A percentile compares a stretch with the other conserved stretches of the same genome.
Conservation (phyloP, 257 asterid species). For the Nicotiana noctiflora region DNA sequence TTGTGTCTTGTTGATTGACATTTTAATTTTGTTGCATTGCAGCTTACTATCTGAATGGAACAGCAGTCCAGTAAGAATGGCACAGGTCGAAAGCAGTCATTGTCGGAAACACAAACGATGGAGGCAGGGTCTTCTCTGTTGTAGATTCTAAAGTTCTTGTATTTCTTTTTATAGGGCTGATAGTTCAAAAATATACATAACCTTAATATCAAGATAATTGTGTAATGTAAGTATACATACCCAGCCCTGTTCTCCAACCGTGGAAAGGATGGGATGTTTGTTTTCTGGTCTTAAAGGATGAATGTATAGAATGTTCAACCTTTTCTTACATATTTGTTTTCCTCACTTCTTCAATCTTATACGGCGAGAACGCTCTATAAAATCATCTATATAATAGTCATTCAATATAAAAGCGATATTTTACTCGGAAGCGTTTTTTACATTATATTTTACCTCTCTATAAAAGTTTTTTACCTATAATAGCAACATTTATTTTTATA, state of each 20-base stretch:
- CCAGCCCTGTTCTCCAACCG: constrained; percentile 23
- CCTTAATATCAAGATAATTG: not conserved
- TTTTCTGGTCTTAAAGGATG: constrained; percentile 15
- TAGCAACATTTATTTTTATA: no score
- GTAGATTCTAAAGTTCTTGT: constrained; percentile 49
- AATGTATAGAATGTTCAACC: constrained; percentile 11
- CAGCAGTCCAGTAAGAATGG: constrained; percentile 89
- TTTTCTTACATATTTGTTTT: constrained; percentile 7
- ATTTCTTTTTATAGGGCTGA: not conserved
- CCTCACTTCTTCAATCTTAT: not conserved
- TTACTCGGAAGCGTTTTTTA: no score
- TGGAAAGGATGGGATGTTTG: constrained; percentile 19
- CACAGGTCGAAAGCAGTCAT: constrained; percentile 42
- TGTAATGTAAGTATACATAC: constrained; percentile 33
- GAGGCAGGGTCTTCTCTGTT: constrained; percentile 74
- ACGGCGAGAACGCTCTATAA: no score
- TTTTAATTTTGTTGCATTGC: constrained; percentile 14
- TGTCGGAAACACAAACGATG: constrained; percentile 54
- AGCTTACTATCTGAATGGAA: constrained; percentile 80
- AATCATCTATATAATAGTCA: no score
- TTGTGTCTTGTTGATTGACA: not conserved
- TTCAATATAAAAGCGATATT: no score
- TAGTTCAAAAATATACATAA: constrained; percentile 15
- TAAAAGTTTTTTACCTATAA: no score
- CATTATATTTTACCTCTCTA: no score